Percentiles rank a stretch among this genome's conserved stretches.
phyloP scores from a whole-genome alignment of 2,329 filamentous ascomycete genomes.

The Fusarium drepaniforme region DNA sequence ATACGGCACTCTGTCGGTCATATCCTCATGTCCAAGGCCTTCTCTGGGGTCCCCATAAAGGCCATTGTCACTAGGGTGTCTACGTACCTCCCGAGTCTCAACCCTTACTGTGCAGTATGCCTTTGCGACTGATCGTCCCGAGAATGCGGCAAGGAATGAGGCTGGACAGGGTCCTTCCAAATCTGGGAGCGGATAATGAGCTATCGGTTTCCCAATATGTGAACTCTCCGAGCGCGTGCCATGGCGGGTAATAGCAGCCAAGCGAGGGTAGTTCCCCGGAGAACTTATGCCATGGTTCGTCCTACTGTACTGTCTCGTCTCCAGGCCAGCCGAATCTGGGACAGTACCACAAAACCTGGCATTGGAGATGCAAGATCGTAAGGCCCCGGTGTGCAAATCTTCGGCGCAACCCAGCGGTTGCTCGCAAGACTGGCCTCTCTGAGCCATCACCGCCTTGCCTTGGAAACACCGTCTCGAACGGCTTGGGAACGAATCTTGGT shows the following conservation, averaged over 20 bases:
- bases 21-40: neutral
- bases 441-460: neutral
- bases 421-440: neutral
- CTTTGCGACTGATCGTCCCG: neutral
- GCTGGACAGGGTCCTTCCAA: conserved; percentile 9
- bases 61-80: neutral
- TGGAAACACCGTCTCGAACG: conserved; percentile 12
- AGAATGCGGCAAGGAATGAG: conserved; percentile 6
- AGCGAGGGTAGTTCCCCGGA: neutral
- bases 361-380: neutral
- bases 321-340: neutral
- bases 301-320: neutral
- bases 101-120: neutral
- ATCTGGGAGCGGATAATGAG: conserved; percentile 14
- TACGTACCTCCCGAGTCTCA: neutral
- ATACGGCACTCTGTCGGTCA: neutral
- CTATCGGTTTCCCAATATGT: conserved; percentile 13
- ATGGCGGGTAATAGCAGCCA: neutral
- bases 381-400: neutral
- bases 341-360: conserved; percentile 5
- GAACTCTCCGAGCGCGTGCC: conserved; percentile 2
- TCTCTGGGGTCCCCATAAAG: neutral
- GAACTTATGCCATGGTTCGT: neutral
- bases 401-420: neutral
- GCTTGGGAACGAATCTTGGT: neutral